Percentiles rank a stretch among this genome's conserved stretches.
phyloP scores from a whole-genome alignment of 371 early-diverging fungal genomes.

The Enteropsectra breve region DNA sequence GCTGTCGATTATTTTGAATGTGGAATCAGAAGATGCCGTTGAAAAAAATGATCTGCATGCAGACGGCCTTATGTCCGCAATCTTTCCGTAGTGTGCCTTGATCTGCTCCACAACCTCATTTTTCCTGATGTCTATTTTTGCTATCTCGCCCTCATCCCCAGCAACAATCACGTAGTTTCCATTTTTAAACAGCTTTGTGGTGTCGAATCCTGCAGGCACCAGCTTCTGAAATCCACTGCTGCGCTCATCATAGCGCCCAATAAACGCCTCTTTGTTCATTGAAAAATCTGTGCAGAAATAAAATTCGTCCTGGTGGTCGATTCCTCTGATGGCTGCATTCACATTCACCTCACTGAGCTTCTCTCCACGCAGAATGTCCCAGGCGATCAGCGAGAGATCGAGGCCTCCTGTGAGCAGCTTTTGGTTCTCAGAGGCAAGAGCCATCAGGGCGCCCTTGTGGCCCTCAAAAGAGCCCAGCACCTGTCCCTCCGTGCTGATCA shows the following conservation, averaged over 20 bases:
- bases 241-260: conserved; percentile 70
- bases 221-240: conserved; percentile 61
- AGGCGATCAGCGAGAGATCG: conserved; percentile 78
- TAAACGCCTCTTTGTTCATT: conserved; percentile 76
- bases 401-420: conserved; percentile 79
- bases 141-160: conserved; percentile 63
- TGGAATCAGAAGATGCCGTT: conserved; percentile 85
- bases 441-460: conserved; percentile 84
- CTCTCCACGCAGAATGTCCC: conserved; percentile 84
- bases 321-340: conserved; percentile 77
- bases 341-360: conserved; percentile 74
- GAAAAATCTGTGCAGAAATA: conserved; percentile 76
- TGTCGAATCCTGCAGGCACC: conserved; percentile 61
- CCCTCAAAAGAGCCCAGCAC: conserved; percentile 83
- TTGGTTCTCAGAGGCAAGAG: conserved; percentile 65
- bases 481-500: conserved; percentile 92
- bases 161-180: conserved; percentile 75
- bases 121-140: conserved; percentile 47
- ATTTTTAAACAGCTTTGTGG: conserved; percentile 77
- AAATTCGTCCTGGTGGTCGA: conserved; percentile 75
- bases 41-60: conserved; percentile 83
- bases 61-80: conserved; percentile 84
- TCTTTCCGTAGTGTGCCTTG: conserved; percentile 65
- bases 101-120: conserved; percentile 63
- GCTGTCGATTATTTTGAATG: conserved; percentile 75